Evolutionary conservation across 768 basidiomycete species (phyloP), one percentile per base, ranked within the genome.

Genomic region (Aureoboletus auriporus): DNA sequence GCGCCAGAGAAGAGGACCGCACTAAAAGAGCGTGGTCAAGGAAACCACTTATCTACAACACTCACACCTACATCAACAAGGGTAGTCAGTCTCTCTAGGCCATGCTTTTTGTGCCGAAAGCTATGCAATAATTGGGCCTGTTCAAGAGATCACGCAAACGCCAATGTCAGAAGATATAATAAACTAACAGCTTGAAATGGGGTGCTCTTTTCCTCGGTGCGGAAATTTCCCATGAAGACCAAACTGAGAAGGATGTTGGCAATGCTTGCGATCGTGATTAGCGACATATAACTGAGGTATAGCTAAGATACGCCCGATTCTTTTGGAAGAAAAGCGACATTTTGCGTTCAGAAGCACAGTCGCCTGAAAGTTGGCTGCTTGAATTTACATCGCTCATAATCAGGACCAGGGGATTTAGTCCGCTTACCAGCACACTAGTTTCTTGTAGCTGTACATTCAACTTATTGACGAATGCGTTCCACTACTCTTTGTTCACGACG

Each of bases 261-360:
- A 39, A 77, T 50, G 44, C 68, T 73, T 38, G 69, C 55, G 20
- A 23, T 4, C 20, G n/a, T n/a, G 10, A 76, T 55, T 4, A 72
- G 63, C 2, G 79, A 80, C 28, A 70, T 49, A 49, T 77, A 79
- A 42, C 68, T 70, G 12, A 73, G 60, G 17, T 73, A 68, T 38
- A 77, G 71, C 0, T 65, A 65, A 0, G 60, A 46, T 5, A 33
- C 51, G 12, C 74, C 70, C 23, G 70, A 67, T 26, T 71, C 66
- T 29, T 84, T 81, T 2, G 80, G 75, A 16, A 86, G 65, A 53
- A 84, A 82, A 0, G 72, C 76, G 0, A 85, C 77, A 40, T 83
- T n/a, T 82, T 10, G 77, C 79, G 31, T 75, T 77, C 17, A 84
- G 58, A 16, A 84, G 64, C 2, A 84, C 79, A 1, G 78, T 80